Evolutionary conservation across 1,284 basidiomycete species (phyloP).

Genomic region (Phaffia rhodozyma): DNA sequence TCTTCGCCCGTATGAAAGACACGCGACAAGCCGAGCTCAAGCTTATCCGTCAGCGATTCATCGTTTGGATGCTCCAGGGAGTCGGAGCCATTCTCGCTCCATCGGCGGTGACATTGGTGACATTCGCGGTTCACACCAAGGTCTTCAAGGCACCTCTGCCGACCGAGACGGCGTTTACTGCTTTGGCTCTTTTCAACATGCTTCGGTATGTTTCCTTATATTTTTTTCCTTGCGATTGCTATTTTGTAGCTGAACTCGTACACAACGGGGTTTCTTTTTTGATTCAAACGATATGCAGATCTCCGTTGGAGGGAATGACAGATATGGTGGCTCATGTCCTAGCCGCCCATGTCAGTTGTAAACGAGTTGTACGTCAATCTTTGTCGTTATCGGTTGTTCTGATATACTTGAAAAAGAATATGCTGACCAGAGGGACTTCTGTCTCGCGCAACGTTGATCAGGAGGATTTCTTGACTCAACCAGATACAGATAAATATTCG

Average conservation of each 20-base stretch:
- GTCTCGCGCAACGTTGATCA: background rate
- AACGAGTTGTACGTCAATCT: conserved; percentile 25
- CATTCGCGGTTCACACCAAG: conserved; percentile 36
- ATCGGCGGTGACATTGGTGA: conserved; percentile 39
- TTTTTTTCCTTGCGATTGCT: background rate
- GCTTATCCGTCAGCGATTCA: conserved; percentile 36
- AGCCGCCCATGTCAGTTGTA: conserved; percentile 36
- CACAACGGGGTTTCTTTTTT: background rate
- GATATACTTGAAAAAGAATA: too few species aligned
- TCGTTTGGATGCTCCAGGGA: conserved; percentile 26
- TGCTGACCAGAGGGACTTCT: background rate
- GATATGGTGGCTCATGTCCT: conserved; percentile 39
- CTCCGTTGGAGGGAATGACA: background rate
- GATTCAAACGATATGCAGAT: background rate
- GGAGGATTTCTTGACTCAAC: conserved; percentile 41
- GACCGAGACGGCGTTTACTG: conserved; percentile 40
- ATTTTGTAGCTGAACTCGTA: too few species aligned
- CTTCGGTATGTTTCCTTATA: conserved; percentile 24
- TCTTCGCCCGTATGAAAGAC: conserved; percentile 39
- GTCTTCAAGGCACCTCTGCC: conserved; percentile 32
- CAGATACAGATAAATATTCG: conserved; percentile 45
- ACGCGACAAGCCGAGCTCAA: conserved; percentile 38
- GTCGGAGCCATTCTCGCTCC: conserved; percentile 33
- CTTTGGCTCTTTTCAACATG: conserved; percentile 44
- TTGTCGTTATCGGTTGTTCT: too few species aligned